Conservation (phyloP, 257 asterid species). For the Plantago ovata region DNA sequence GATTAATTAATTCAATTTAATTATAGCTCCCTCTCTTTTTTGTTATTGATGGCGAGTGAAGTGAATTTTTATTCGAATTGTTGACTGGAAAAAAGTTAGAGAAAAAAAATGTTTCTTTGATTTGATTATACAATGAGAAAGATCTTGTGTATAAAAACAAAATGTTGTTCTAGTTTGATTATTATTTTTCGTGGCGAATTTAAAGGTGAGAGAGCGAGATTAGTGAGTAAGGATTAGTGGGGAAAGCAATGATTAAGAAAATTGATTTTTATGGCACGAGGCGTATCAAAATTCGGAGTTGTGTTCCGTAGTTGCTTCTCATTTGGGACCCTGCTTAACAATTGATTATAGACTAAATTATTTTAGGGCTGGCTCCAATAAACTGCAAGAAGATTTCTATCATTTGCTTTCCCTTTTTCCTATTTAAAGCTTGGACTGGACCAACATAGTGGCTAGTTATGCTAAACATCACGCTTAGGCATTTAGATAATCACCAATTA, state of each 20-base stretch:
- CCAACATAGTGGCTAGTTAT: too few species aligned
- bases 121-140: too few species aligned
- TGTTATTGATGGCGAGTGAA: slow-evolving; percentile 20
- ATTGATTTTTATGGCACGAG: slow-evolving; percentile 33
- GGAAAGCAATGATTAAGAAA: slow-evolving; percentile 37
- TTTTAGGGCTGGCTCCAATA: not conserved
- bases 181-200: too few species aligned
- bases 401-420: not conserved
- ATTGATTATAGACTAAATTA: not conserved
- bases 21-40: not conserved
- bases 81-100: slow-evolving; percentile 11
- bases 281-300: slow-evolving; percentile 28
- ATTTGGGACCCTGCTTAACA: slow-evolving; percentile 30
- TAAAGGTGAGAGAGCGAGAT: slow-evolving; percentile 24
- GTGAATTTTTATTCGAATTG: not conserved
- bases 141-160: too few species aligned
- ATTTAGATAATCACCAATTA: too few species aligned
- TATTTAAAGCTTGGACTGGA: not conserved
- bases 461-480: too few species aligned
- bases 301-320: slow-evolving; percentile 39
- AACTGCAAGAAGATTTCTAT: not conserved
- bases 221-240: slow-evolving; percentile 27
- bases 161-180: too few species aligned
- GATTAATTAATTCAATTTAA: not conserved
- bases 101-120: too few species aligned